These are phyloP conservation scores for Rutstroemia sp. DNA, from an alignment of 2,329 filamentous ascomycete genomes.

Conservation along the genomic window DNA sequence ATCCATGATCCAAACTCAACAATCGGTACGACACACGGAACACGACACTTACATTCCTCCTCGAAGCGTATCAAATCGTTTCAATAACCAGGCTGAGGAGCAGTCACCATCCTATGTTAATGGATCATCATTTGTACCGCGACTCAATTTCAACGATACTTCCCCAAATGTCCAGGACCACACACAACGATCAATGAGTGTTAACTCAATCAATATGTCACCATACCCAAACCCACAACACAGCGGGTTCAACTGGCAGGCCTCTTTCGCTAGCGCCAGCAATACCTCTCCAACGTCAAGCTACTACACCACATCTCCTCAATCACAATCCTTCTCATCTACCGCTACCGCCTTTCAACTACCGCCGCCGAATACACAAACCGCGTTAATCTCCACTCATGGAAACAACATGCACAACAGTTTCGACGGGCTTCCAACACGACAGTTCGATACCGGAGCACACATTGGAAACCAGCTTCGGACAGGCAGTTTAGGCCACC, in stretches of 20 bases:
- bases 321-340: conserved; percentile 11
- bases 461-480: conserved; percentile 12
- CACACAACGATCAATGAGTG: conserved; percentile 7
- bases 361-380: conserved; percentile 10
- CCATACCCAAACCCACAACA: neutral
- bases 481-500: conserved; percentile 17
- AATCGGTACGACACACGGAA: conserved; percentile 13
- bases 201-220: neutral
- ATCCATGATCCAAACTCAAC: conserved; percentile 6
- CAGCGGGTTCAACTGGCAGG: neutral
- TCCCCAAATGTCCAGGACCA: conserved; percentile 16
- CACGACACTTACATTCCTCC: conserved; percentile 6
- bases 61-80: conserved; percentile 2
- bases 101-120: neutral
- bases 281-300: conserved; percentile 9
- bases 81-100: neutral
- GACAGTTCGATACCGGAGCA: conserved; percentile 5
- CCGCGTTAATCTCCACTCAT: neutral
- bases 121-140: neutral
- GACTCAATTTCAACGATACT: conserved; percentile 13
- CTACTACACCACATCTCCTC: conserved; percentile 20
- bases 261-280: conserved; percentile 12
- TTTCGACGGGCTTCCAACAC: conserved; percentile 2
- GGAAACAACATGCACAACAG: neutral
- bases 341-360: conserved; percentile 14